Evolutionary conservation across 345 rosid species (phyloP).

Genomic region (Zanthoxylum bungeanum): DNA sequence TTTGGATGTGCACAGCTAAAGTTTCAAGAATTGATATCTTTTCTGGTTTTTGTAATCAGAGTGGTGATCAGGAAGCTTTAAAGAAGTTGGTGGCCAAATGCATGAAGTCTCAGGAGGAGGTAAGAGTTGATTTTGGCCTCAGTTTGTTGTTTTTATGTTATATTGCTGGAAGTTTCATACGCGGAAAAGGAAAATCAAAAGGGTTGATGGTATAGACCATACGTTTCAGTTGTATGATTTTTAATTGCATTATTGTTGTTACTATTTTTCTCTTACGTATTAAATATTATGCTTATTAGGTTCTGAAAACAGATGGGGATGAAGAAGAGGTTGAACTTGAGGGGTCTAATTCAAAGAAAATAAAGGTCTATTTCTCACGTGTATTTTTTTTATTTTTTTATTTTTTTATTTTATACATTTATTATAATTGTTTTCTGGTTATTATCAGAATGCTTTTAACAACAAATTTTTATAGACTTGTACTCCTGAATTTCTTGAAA

Average conservation of each 20-base stretch:
- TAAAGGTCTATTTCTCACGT: no score
- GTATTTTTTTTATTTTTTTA: no score
- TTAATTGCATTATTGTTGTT: background rate
- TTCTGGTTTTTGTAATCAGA: conserved; percentile 32
- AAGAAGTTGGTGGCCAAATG: conserved; percentile 39
- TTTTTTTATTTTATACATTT: no score
- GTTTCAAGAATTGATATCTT: background rate
- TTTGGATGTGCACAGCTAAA: background rate
- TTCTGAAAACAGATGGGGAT: conserved; percentile 30
- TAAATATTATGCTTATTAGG: conserved; percentile 4
- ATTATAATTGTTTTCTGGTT: background rate
- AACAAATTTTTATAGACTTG: background rate
- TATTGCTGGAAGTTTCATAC: no score
- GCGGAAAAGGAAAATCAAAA: background rate
- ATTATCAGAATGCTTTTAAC: background rate
- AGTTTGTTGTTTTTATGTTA: no score
- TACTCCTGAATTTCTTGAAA: background rate
- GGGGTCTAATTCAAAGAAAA: conserved; percentile 37
- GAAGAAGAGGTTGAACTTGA: conserved; percentile 24
- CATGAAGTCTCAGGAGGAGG: conserved; percentile 33
- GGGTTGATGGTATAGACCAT: background rate
- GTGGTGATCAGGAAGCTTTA: conserved; percentile 64
- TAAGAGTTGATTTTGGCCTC: conserved; percentile 9
- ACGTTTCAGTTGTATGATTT: background rate
- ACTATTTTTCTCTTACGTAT: background rate